phyloP scores from a whole-genome alignment of 1,284 basidiomycete species.

The Malassezia equina region DNA sequence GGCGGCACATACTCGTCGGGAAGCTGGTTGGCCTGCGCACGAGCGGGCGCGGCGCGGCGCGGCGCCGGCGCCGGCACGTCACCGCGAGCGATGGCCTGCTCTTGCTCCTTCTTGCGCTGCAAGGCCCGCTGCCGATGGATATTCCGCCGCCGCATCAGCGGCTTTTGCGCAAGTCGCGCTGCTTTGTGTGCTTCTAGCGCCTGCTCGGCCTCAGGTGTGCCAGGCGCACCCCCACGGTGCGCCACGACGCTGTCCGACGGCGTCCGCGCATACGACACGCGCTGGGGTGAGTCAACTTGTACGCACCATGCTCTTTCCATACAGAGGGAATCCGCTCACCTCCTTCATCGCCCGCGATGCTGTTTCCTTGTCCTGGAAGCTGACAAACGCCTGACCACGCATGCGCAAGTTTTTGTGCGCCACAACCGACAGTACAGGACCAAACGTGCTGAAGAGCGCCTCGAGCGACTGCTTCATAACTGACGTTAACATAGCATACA shows the following conservation, averaged over 20 bases:
- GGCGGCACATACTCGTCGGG: constrained; percentile 98
- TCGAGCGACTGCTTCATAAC: constrained; percentile 80
- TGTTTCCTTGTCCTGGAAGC: constrained; percentile 67
- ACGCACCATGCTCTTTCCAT: constrained; percentile 72
- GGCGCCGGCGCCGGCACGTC: background rate
- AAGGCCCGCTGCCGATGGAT: constrained; percentile 23
- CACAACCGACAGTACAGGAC: constrained; percentile 78
- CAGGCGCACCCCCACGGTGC: constrained; percentile 15
- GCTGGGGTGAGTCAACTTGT: constrained; percentile 52
- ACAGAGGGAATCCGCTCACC: constrained; percentile 84
- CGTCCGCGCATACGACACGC: constrained; percentile 82
- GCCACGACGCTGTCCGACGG: constrained; percentile 75
- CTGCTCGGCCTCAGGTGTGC: constrained; percentile 15
- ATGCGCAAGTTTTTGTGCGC: constrained; percentile 88
- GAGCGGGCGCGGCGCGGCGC: constrained; percentile 7
- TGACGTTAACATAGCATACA: constrained; percentile 24
- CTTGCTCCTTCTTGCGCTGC: constrained; percentile 19
- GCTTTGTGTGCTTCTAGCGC: constrained; percentile 55
- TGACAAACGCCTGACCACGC: constrained; percentile 96
- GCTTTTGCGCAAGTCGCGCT: constrained; percentile 27
- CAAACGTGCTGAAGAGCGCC: constrained; percentile 84
- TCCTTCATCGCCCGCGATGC: constrained; percentile 82
- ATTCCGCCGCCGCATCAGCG: constrained; percentile 28
- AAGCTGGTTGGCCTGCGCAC: constrained; percentile 52
- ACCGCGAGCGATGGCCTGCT: constrained; percentile 1